Conservation (phyloP, 2,329 filamentous ascomycete species). For the Penicillium nordicum region DNA sequence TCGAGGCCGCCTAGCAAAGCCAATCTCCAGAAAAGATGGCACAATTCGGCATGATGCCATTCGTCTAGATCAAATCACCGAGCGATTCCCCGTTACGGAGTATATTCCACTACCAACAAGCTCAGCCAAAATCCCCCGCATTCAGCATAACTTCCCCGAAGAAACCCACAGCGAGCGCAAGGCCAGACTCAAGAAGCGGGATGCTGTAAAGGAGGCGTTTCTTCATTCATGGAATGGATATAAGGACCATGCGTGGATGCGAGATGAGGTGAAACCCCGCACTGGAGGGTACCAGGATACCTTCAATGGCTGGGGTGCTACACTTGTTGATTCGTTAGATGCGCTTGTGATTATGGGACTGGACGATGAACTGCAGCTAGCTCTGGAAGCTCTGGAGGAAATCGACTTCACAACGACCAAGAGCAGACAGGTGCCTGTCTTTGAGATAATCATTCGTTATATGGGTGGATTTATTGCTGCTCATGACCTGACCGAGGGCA, state of each 20-base stretch:
- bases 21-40: conserved; percentile 6
- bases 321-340: conserved; percentile 76
- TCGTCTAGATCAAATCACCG: conserved; percentile 69
- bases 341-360: conserved; percentile 83
- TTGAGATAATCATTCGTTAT: conserved; percentile 90
- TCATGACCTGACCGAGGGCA: conserved; percentile 76
- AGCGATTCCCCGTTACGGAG: conserved; percentile 71
- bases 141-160: conserved; percentile 68
- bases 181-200: conserved; percentile 62
- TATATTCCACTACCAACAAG: conserved; percentile 72
- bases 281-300: conserved; percentile 68
- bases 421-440: conserved; percentile 71
- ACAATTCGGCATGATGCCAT: conserved; percentile 14
- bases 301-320: conserved; percentile 89
- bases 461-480: conserved; percentile 81
- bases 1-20: conserved; percentile 2
- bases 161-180: conserved; percentile 60
- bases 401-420: conserved; percentile 80
- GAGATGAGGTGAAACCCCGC: conserved; percentile 80
- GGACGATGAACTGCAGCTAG: conserved; percentile 73
- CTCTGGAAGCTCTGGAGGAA: conserved; percentile 62
- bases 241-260: conserved; percentile 72
- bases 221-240: conserved; percentile 80
- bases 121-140: conserved; percentile 66
- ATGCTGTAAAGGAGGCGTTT: conserved; percentile 70